Conservation (phyloP, 805 yeast species). For the Suhomyces canberraensis region DNA sequence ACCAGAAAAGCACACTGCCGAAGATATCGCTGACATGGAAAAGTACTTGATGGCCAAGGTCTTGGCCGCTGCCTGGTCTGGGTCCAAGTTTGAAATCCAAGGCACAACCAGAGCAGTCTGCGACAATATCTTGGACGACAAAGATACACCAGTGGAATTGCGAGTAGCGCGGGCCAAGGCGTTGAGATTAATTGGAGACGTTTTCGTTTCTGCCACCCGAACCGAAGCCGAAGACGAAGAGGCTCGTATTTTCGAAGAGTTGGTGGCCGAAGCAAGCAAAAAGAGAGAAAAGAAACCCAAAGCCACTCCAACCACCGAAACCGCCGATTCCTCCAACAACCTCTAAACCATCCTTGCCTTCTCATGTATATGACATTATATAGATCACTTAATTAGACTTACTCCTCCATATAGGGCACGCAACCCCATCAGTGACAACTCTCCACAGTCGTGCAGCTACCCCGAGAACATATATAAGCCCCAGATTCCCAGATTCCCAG, state of each 20-base stretch:
- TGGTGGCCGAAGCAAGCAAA: constrained; percentile 50
- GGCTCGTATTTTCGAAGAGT: constrained; percentile 72
- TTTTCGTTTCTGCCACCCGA: constrained; percentile 57
- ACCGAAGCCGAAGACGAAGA: constrained; percentile 71
- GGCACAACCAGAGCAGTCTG: constrained; percentile 70
- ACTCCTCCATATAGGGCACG: no score
- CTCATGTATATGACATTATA: background rate
- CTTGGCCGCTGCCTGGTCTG: constrained; percentile 81
- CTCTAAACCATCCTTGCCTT: background rate
- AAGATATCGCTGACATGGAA: constrained; percentile 68
- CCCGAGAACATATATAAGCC: no score
- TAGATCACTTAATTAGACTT: background rate
- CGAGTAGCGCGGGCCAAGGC: constrained; percentile 62
- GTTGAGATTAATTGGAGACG: constrained; percentile 57
- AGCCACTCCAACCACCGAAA: background rate
- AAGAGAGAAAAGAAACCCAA: constrained; percentile 36
- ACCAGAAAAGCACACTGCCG: constrained; percentile 47
- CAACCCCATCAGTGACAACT: no score
- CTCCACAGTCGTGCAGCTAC: no score
- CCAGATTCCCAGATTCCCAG: no score
- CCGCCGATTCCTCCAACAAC: background rate
- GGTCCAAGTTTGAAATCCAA: constrained; percentile 75
- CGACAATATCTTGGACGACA: constrained; percentile 60
- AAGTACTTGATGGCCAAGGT: constrained; percentile 75
- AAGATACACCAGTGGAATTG: constrained; percentile 43